Base-by-base conservation (phyloP, 352 stramenopile species). In the Pythium biforme region DNA sequence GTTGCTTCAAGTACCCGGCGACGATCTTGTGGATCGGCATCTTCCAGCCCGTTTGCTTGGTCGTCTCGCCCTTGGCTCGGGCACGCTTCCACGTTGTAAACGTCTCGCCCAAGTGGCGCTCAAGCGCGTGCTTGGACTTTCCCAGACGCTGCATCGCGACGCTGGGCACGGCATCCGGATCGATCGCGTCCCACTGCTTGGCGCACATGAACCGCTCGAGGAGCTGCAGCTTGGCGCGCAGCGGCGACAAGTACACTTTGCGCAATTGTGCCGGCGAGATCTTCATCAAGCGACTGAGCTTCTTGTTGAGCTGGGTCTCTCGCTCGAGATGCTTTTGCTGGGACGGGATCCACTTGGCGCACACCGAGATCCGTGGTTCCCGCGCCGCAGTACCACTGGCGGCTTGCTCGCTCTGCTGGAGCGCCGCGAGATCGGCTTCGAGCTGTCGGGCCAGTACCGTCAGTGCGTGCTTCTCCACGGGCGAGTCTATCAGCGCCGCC, bases 291-390 rank as follows among this genome's bases (percentile, higher is more conserved):
- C 63, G 65, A 23, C 63, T 69, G 15, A 85, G 66, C 66, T 85
- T 85, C 41, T 73, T 74, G 60, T 77, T 79, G 66, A 83, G 70
- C 48, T 62, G 40, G 65, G 58, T 59, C 72, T 75, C 64, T 76
- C 80, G 74, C 34, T 86, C 76, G 23, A 77, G 64, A 22, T 67
- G 49, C 39, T 81, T 81, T 12, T 79, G 77, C 49, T 86, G 74
- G 0, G 72, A 81, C 26, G 76, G 76, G n/a, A 86, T 47, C 76
- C 76, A 86, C 70, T 86, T 86, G 55, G 76, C 74, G 27, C 73
- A 81, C 17, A 81, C 37, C 37, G 73, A 81, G 56, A 84, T 61
- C 29, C 33, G 6, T 4, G 40, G 40, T 25, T 6, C 3, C 11
- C 5, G 11, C 3, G 11, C 33, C 75, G 59, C 37, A 3, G 37